Evolutionary conservation across 2,329 filamentous ascomycete genomes (phyloP).

Genomic region (Cytospora mali): DNA sequence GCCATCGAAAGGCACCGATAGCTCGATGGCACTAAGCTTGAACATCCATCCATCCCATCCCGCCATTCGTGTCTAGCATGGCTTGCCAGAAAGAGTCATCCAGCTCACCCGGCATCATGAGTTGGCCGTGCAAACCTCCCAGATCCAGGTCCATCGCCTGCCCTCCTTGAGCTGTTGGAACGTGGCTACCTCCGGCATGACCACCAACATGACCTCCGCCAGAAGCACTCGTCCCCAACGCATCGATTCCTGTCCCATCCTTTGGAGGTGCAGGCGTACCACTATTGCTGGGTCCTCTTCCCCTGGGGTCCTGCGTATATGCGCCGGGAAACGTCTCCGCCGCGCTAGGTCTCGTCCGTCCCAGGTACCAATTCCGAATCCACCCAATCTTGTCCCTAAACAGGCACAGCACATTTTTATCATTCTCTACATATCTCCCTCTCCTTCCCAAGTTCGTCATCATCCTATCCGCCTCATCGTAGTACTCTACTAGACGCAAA

Average conservation of each 20-base stretch:
- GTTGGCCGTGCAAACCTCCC: slow-evolving; percentile 1
- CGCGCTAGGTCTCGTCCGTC: slow-evolving; percentile 6
- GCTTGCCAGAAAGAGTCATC: slow-evolving; percentile 28
- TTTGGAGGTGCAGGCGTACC: neutral
- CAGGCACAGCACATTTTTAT: slow-evolving; percentile 36
- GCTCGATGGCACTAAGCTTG: slow-evolving; percentile 5
- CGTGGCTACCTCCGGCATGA: slow-evolving; percentile 1
- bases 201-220: too few species aligned
- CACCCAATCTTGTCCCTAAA: slow-evolving; percentile 43
- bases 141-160: slow-evolving; percentile 25
- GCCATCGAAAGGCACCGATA: neutral
- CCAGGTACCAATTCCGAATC: slow-evolving; percentile 44
- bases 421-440: slow-evolving; percentile 34
- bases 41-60: slow-evolving; percentile 18
- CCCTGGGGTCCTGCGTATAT: neutral
- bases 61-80: slow-evolving; percentile 24
- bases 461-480: slow-evolving; percentile 37
- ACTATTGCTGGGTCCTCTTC: neutral
- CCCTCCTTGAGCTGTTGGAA: slow-evolving; percentile 5
- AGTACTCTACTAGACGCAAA: slow-evolving; percentile 36
- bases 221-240: neutral
- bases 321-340: slow-evolving; percentile 2
- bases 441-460: slow-evolving; percentile 23
- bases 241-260: neutral
- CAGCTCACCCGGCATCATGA: slow-evolving; percentile 16